Conservation (phyloP, 2,329 filamentous ascomycete species). For the Daldinia sp. region DNA sequence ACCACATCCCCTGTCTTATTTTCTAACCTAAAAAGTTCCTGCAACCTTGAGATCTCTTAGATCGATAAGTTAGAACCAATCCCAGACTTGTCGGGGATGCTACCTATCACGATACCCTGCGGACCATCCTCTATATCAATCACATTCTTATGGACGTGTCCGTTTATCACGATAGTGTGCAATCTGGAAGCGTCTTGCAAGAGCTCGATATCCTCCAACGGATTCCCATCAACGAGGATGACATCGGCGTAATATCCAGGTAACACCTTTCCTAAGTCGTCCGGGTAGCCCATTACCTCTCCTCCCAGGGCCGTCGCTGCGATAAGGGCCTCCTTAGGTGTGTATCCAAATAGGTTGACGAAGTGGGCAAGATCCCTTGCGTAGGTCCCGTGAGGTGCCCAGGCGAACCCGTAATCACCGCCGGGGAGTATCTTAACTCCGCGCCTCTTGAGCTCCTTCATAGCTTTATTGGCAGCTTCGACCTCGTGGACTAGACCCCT, state of each 20-base stretch:
- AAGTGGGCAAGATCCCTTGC: conserved; percentile 59
- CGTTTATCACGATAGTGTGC: conserved; percentile 62
- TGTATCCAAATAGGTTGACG: conserved; percentile 58
- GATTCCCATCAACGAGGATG: conserved; percentile 61
- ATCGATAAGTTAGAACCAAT: neutral
- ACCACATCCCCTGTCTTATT: too few species aligned
- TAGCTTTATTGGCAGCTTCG: conserved; percentile 53
- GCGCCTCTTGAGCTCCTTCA: conserved; percentile 59
- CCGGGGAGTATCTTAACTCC: conserved; percentile 61
- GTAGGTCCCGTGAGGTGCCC: conserved; percentile 63
- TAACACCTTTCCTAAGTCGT: conserved; percentile 57
- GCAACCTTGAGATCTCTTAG: neutral
- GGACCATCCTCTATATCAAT: conserved; percentile 3
- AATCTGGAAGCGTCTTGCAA: conserved; percentile 59
- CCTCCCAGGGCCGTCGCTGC: conserved; percentile 58
- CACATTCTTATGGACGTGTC: conserved; percentile 50
- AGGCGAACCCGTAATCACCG: conserved; percentile 62
- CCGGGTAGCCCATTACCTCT: conserved; percentile 55
- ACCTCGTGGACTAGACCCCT: conserved; percentile 60
- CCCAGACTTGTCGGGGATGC: neutral
- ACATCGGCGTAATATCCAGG: conserved; percentile 59
- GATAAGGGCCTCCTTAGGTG: conserved; percentile 58
- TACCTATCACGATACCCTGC: neutral
- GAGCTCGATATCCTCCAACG: conserved; percentile 56
- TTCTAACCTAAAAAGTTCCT: neutral